A percentile compares a stretch with the other conserved stretches of the same genome.
Conservation (phyloP, 176 grass and related monocot genomes). For the Carex scoparia region DNA sequence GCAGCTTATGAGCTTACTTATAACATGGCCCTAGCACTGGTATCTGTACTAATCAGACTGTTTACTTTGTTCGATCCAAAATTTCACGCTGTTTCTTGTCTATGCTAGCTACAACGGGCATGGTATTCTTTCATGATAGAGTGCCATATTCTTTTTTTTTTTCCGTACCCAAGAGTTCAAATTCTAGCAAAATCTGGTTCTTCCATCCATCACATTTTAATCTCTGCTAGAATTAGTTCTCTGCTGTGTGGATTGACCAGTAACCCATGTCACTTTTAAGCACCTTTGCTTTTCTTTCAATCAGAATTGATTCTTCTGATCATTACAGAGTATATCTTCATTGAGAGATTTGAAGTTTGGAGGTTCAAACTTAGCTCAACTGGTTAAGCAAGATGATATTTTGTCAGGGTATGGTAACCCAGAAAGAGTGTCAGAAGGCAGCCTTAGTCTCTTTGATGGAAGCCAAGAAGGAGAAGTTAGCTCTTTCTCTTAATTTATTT, state of each 20-base stretch:
- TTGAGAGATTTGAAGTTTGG: conserved; percentile 80
- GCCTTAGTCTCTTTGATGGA: conserved; percentile 42
- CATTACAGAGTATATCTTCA: conserved; percentile 77
- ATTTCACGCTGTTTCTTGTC: too few relatives aligned
- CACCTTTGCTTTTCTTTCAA: conserved; percentile 10
- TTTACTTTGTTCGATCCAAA: background rate
- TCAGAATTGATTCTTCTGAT: conserved; percentile 26
- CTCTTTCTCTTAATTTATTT: conserved; percentile 16
- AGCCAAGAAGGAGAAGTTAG: conserved; percentile 63
- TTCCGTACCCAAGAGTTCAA: background rate
- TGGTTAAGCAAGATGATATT: conserved; percentile 45
- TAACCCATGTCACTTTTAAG: background rate
- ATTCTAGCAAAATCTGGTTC: background rate
- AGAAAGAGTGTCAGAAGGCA: conserved; percentile 5
- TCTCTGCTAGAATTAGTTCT: background rate
- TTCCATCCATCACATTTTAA: background rate
- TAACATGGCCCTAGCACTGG: background rate
- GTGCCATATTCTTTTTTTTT: background rate
- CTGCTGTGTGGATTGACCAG: background rate
- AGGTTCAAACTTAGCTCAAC: conserved; percentile 45
- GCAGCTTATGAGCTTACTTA: background rate
- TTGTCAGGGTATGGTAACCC: conserved; percentile 35
- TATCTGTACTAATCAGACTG: background rate
- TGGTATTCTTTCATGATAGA: too few relatives aligned
- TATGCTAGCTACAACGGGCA: too few relatives aligned